A percentile compares a stretch with the other conserved stretches of the same genome.
Evolutionary conservation across 495 filamentous ascomycete genomes (phyloP).

Genomic region (Immersiella caudata): DNA sequence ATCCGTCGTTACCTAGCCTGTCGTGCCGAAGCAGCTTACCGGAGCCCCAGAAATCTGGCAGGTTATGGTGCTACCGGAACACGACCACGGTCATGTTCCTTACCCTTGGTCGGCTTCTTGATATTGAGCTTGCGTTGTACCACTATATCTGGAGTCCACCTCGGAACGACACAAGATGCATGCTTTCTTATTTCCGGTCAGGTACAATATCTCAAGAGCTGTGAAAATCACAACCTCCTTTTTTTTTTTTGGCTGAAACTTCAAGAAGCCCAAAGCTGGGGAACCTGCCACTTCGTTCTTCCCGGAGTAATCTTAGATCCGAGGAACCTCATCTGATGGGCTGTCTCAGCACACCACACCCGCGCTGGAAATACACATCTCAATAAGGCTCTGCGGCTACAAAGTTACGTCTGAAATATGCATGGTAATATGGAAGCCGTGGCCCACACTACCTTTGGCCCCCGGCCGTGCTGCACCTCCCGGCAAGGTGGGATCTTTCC

Average conservation of each 20-base stretch:
- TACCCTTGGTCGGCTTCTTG: not conserved
- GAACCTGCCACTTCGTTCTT: not conserved
- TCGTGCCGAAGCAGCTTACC: slow-evolving; percentile 1
- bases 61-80: slow-evolving; percentile 16
- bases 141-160: slow-evolving; percentile 18
- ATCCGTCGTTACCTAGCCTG: not conserved
- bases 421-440: slow-evolving; percentile 28
- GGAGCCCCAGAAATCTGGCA: slow-evolving; percentile 3
- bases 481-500: slow-evolving; percentile 28
- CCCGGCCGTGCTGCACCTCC: slow-evolving; percentile 18
- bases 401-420: slow-evolving; percentile 18
- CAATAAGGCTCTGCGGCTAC: slow-evolving; percentile 19
- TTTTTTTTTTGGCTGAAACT: not conserved
- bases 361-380: slow-evolving; percentile 11
- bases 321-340: not conserved
- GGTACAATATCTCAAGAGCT: not conserved
- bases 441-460: slow-evolving; percentile 13
- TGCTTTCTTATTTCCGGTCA: slow-evolving; percentile 5
- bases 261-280: not conserved
- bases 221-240: not conserved
- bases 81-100: not conserved
- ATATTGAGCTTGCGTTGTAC: slow-evolving; percentile 30
- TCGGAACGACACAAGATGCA: slow-evolving; percentile 1
- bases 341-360: not conserved
- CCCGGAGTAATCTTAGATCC: not conserved